A percentile compares a stretch with the other conserved stretches of the same genome.
phyloP scores from a whole-genome alignment of 1,284 basidiomycete genomes.

The Cutaneotrichosporon sp. region DNA sequence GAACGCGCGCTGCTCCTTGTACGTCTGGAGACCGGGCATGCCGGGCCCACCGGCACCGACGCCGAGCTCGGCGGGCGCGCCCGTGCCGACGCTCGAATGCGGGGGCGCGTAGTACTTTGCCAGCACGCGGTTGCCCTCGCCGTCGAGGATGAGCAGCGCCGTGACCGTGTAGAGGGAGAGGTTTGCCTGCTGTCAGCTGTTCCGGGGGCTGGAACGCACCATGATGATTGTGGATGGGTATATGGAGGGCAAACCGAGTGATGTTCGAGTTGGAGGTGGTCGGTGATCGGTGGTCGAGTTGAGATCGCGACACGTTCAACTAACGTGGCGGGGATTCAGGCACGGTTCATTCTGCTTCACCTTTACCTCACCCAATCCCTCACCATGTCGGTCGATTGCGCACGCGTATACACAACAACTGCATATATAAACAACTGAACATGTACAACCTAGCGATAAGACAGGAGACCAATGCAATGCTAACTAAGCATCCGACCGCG shows the following conservation, averaged over 20 bases:
- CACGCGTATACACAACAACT: not conserved
- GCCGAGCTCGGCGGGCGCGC: slow-evolving; percentile 54
- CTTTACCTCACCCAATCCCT: too few relatives aligned
- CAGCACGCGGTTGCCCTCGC: slow-evolving; percentile 89
- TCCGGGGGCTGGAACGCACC: not conserved
- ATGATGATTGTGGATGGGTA: slow-evolving; percentile 11
- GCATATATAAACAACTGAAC: slow-evolving; percentile 4
- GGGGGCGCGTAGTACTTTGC: slow-evolving; percentile 83
- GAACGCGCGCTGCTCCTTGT: slow-evolving; percentile 93
- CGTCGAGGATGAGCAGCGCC: slow-evolving; percentile 88
- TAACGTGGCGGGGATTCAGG: slow-evolving; percentile 15
- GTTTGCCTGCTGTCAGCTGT: slow-evolving; percentile 60
- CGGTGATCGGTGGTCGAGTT: not conserved
- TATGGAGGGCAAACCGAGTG: not conserved
- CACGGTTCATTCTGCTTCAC: slow-evolving; percentile 8
- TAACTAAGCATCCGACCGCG: slow-evolving; percentile 20
- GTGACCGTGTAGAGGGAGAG: slow-evolving; percentile 82
- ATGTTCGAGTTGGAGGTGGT: not conserved
- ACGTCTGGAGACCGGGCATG: slow-evolving; percentile 55
- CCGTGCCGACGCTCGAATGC: slow-evolving; percentile 57
- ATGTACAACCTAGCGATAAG: slow-evolving; percentile 3
- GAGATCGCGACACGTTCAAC: slow-evolving; percentile 1
- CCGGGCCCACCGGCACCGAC: slow-evolving; percentile 47
- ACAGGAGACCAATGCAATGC: not conserved
- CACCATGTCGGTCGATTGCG: too few relatives aligned